phyloP scores from a whole-genome alignment of 2,329 filamentous ascomycete genomes.

The Fusarium staphyleae region DNA sequence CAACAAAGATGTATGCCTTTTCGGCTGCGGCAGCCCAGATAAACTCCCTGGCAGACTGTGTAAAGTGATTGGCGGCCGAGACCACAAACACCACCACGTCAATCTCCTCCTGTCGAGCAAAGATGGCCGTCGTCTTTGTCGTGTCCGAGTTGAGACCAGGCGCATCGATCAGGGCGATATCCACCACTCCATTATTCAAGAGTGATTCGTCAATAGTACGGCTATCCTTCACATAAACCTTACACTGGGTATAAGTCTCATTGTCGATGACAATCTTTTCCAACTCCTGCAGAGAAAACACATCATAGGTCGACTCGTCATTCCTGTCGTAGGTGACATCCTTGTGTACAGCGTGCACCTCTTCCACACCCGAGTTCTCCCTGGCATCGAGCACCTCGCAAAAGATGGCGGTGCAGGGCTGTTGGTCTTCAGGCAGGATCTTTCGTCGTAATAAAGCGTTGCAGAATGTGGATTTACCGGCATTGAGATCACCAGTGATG shows the following conservation, averaged over 20 bases:
- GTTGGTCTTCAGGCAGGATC: constrained; percentile 93
- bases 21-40: constrained; percentile 94
- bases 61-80: constrained; percentile 97
- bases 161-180: constrained; percentile 96
- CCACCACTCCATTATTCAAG: constrained; percentile 96
- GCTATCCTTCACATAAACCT: constrained; percentile 93
- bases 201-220: constrained; percentile 90
- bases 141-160: constrained; percentile 96
- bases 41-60: constrained; percentile 95
- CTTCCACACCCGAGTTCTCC: constrained; percentile 89
- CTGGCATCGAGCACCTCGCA: constrained; percentile 94
- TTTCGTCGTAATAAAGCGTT: constrained; percentile 95
- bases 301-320: constrained; percentile 93
- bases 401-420: constrained; percentile 97
- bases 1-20: constrained; percentile 98
- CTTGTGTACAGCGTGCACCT: constrained; percentile 93
- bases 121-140: constrained; percentile 95
- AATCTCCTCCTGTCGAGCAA: constrained; percentile 96
- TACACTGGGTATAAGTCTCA: constrained; percentile 89
- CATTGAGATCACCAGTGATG: constrained; percentile 94
- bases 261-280: constrained; percentile 93
- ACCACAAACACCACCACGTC: constrained; percentile 99
- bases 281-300: constrained; percentile 77
- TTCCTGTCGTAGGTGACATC: constrained; percentile 81
- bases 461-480: constrained; percentile 98